Base-by-base conservation (phyloP, 495 filamentous ascomycete species). In the Penicillium longicatenatum region DNA sequence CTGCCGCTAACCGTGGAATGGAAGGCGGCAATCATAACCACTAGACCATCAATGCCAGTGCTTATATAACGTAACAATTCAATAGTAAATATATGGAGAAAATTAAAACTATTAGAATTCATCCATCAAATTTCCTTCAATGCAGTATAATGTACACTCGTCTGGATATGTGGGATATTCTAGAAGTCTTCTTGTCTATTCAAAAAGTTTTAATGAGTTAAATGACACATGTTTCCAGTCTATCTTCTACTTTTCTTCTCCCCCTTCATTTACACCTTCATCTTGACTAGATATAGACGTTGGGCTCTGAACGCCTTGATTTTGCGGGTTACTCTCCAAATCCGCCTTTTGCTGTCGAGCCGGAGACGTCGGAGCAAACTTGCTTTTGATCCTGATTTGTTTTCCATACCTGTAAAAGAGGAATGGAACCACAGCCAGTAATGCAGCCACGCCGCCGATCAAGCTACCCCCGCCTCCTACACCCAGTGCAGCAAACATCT, bases 331-430 rank as follows among this genome's bases (percentile, higher is more conserved):
- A 5, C 45, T 48, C 16, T 48, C 45, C 24, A 29, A 24, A 48
- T 48, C 45, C 20, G 21, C 14, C 4, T 48, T 48, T 12, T 22
- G 42, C 3, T 20, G 45, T 16, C 10, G 12, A 16, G 12, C 21
- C 4, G 24, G 45, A 3, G 31, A 10, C 17, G 71, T 68, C 0
- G 74, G 72, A 11, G 74, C 75, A 56, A 75, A 77, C 42, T 66
- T 68, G 31, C 63, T 69, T 12, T 72, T 52, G 17, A 69, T 72
- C 19, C 80, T 63, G 43, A 83, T 79, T 24, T 62, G 57, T 53
- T 74, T 73, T 39, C 79, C 80, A 61, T 81, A 79, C 41, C 72
- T 72, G 61, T 80, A 81, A 55, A 83, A 83, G 3, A 79, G 59
- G 65, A 81, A 80, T 5, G 80, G 79, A 48, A 81, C 79, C 7